These are phyloP conservation scores for Rhizopogon rudus DNA, from an alignment of 768 basidiomycete species.

Conservation along the genomic window DNA sequence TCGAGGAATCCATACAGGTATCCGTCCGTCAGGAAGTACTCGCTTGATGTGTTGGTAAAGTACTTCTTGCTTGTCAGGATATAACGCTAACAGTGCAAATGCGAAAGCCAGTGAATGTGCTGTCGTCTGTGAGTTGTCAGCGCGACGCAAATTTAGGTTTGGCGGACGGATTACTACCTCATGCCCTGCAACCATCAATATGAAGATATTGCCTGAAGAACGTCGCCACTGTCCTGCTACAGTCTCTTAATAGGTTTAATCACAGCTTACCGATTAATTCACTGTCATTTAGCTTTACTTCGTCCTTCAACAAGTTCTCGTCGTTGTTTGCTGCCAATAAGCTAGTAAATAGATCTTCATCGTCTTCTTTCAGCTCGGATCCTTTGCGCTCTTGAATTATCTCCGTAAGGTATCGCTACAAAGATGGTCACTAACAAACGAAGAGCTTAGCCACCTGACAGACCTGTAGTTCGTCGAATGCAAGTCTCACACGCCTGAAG, in stretches of 20 bases:
- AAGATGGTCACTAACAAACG: background rate
- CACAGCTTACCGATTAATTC: slow-evolving; percentile 31
- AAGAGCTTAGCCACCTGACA: background rate
- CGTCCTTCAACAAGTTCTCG: slow-evolving; percentile 6
- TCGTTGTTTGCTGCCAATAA: slow-evolving; percentile 46
- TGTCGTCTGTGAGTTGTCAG: slow-evolving; percentile 20
- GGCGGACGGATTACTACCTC: slow-evolving; percentile 35
- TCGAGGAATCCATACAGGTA: slow-evolving; percentile 16
- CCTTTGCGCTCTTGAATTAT: slow-evolving; percentile 44
- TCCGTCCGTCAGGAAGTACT: slow-evolving; percentile 17
- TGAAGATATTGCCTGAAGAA: slow-evolving; percentile 30
- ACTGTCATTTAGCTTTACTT: slow-evolving; percentile 31
- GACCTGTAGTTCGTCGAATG: slow-evolving; percentile 42
- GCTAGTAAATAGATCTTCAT: slow-evolving; percentile 49
- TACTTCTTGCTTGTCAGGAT: slow-evolving; percentile 35
- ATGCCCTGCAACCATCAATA: slow-evolving; percentile 30
- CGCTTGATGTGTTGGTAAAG: slow-evolving; percentile 28
- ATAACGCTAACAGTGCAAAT: slow-evolving; percentile 32
- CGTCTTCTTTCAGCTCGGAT: slow-evolving; percentile 28
- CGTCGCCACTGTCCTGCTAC: background rate
- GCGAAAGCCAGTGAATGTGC: slow-evolving; percentile 29
- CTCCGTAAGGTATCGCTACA: slow-evolving; percentile 42
- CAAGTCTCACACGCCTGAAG: slow-evolving; percentile 26
- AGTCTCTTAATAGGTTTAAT: background rate
- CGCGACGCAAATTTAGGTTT: background rate